Evolutionary conservation across 495 filamentous ascomycete genomes (phyloP).

Genomic region (Thermochaetoides thermophila): DNA sequence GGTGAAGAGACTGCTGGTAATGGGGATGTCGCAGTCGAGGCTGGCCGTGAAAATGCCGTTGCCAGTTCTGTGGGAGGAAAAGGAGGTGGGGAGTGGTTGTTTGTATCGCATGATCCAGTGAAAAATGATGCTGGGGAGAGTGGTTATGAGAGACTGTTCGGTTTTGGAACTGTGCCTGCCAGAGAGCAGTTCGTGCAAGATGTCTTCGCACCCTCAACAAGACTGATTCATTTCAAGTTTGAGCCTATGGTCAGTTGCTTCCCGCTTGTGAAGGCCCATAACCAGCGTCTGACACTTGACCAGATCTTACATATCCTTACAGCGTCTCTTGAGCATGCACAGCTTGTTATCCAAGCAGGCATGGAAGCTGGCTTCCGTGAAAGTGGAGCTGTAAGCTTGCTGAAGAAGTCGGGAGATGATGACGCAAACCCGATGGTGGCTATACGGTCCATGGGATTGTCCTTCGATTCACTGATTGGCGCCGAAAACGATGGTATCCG

Average conservation of each 20-base stretch:
- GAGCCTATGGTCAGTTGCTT: slow-evolving; percentile 67
- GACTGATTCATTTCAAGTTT: slow-evolving; percentile 79
- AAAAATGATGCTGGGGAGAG: slow-evolving; percentile 22
- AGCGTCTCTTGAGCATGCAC: slow-evolving; percentile 54
- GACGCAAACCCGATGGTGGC: slow-evolving; percentile 56
- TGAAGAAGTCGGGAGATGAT: slow-evolving; percentile 8
- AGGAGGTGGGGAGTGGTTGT: slow-evolving; percentile 71
- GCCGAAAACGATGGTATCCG: slow-evolving; percentile 25
- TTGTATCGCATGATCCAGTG: slow-evolving; percentile 68
- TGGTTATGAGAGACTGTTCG: slow-evolving; percentile 11
- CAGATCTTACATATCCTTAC: slow-evolving; percentile 83
- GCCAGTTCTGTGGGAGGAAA: slow-evolving; percentile 50
- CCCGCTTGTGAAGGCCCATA: too few species aligned
- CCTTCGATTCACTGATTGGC: slow-evolving; percentile 66
- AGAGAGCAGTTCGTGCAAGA: slow-evolving; percentile 3
- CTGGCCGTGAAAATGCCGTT: background rate
- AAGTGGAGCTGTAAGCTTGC: slow-evolving; percentile 48
- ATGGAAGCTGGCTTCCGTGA: slow-evolving; percentile 77
- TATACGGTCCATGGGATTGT: slow-evolving; percentile 63
- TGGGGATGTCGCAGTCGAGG: too few species aligned
- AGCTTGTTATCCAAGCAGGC: slow-evolving; percentile 55
- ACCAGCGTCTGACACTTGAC: background rate
- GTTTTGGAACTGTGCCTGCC: slow-evolving; percentile 1
- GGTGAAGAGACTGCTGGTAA: background rate
- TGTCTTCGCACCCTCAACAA: slow-evolving; percentile 20